Conservation (phyloP, 352 stramenopile genomes). For the Phytophthora palmivora region DNA sequence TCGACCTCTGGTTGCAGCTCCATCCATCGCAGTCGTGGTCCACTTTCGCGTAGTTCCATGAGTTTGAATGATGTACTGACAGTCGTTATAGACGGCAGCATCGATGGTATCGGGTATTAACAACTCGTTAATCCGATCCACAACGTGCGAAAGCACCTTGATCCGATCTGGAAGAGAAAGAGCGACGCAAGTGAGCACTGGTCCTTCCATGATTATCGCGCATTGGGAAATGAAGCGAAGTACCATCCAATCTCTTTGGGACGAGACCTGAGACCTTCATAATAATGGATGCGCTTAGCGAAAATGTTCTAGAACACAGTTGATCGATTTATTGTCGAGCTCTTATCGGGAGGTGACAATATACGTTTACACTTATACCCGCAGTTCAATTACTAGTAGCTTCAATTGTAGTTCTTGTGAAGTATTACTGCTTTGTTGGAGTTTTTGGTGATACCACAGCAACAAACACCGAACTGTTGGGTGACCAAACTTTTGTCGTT, state of each 20-base stretch:
- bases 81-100: constrained; percentile 33
- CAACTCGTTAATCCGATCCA: constrained; percentile 18
- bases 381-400: no score
- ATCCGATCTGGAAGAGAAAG: constrained; percentile 7
- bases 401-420: neutral
- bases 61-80: constrained; percentile 19
- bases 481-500: neutral
- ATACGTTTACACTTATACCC: no score
- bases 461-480: constrained; percentile 6
- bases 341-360: no score
- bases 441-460: constrained; percentile 8
- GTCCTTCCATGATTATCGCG: constrained; percentile 1
- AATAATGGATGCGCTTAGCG: no score
- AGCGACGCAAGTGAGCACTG: constrained; percentile 4
- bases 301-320: no score
- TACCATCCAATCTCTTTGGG: no score
- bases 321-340: no score
- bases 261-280: no score
- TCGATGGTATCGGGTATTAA: constrained; percentile 30
- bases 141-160: constrained; percentile 18
- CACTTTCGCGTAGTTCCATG: constrained; percentile 23
- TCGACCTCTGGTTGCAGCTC: constrained; percentile 24
- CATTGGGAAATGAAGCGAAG: constrained; percentile 13
- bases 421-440: constrained; percentile 2
- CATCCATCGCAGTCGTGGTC: constrained; percentile 31